phyloP scores from a whole-genome alignment of 345 rosid genomes.

The Salix udensis region DNA sequence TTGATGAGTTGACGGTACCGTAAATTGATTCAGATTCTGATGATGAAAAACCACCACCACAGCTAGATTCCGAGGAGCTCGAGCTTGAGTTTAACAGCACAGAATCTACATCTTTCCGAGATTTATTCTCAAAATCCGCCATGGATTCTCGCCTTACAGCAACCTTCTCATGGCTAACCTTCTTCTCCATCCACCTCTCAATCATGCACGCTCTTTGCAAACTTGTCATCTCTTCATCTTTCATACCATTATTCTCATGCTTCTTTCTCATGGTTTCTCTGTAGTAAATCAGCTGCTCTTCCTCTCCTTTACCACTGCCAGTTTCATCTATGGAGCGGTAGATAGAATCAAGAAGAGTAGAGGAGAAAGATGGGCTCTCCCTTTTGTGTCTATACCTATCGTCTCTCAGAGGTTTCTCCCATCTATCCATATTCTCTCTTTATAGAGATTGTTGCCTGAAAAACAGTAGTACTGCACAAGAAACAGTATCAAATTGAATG shows the following conservation, averaged over 20 bases:
- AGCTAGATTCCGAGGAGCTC: slow-evolving; percentile 23
- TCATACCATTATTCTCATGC: not conserved
- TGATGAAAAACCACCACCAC: slow-evolving; percentile 25
- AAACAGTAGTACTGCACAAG: slow-evolving; percentile 2
- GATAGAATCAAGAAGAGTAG: slow-evolving; percentile 30
- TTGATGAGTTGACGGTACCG: slow-evolving; percentile 9
- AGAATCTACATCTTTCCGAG: slow-evolving; percentile 7
- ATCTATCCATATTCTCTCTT: slow-evolving; percentile 39
- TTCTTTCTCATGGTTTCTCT: slow-evolving; percentile 24
- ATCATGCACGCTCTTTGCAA: slow-evolving; percentile 31
- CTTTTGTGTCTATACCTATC: slow-evolving; percentile 18
- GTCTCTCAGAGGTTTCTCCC: slow-evolving; percentile 38
- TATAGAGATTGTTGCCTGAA: slow-evolving; percentile 8
- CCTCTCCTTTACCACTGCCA: not conserved
- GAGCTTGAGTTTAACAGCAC: slow-evolving; percentile 22
- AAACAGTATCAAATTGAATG: slow-evolving; percentile 34
- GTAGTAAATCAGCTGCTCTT: slow-evolving; percentile 7
- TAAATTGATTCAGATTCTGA: slow-evolving; percentile 21
- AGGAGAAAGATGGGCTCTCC: slow-evolving; percentile 31
- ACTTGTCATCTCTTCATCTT: slow-evolving; percentile 4
- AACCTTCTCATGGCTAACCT: slow-evolving; percentile 20
- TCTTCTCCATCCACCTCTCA: slow-evolving; percentile 53
- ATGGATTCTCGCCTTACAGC: slow-evolving; percentile 8
- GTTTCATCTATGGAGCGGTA: slow-evolving; percentile 35
- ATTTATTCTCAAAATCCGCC: slow-evolving; percentile 12